A percentile compares a stretch with the other conserved stretches of the same genome.
phyloP scores from a whole-genome alignment of 2,329 filamentous ascomycete genomes.

The Pseudogymnoascus sp. region DNA sequence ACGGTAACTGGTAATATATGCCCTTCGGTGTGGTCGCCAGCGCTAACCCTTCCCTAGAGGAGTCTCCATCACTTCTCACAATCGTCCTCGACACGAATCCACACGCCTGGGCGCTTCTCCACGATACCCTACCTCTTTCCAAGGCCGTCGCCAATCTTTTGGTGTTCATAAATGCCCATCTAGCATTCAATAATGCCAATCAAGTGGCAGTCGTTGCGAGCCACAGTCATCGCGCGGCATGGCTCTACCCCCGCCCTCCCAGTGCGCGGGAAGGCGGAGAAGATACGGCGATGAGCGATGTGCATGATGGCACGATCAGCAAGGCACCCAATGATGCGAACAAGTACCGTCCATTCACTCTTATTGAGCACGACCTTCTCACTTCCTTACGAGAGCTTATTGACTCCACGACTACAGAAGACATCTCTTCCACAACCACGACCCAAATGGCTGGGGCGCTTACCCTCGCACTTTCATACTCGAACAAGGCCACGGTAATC shows the following conservation, averaged over 20 bases:
- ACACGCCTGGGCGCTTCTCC: constrained; percentile 78
- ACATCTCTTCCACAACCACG: constrained; percentile 60
- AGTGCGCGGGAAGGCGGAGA: constrained; percentile 30
- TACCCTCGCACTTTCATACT: constrained; percentile 80
- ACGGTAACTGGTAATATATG: constrained; percentile 35
- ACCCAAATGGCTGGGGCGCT: constrained; percentile 87
- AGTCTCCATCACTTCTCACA: constrained; percentile 72
- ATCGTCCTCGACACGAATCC: constrained; percentile 95
- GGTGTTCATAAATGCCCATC: constrained; percentile 93
- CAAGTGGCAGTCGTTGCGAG: constrained; percentile 86
- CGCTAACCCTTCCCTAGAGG: constrained; percentile 31
- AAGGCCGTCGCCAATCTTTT: constrained; percentile 81
- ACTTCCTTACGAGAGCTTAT: constrained; percentile 67
- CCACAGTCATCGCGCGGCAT: constrained; percentile 76
- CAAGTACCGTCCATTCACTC: constrained; percentile 87
- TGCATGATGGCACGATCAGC: constrained; percentile 25
- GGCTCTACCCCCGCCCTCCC: constrained; percentile 66
- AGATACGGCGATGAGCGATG: constrained; percentile 51
- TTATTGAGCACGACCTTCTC: constrained; percentile 75
- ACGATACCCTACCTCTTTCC: constrained; percentile 65
- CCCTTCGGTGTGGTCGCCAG: background rate
- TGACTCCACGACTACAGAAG: constrained; percentile 51
- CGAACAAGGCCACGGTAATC: constrained; percentile 54
- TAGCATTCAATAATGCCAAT: constrained; percentile 89
- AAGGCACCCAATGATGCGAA: constrained; percentile 47